A percentile compares a stretch with the other conserved stretches of the same genome.
Evolutionary conservation across 306 rosid species (phyloP).

Genomic region (Gillenia trifoliata): DNA sequence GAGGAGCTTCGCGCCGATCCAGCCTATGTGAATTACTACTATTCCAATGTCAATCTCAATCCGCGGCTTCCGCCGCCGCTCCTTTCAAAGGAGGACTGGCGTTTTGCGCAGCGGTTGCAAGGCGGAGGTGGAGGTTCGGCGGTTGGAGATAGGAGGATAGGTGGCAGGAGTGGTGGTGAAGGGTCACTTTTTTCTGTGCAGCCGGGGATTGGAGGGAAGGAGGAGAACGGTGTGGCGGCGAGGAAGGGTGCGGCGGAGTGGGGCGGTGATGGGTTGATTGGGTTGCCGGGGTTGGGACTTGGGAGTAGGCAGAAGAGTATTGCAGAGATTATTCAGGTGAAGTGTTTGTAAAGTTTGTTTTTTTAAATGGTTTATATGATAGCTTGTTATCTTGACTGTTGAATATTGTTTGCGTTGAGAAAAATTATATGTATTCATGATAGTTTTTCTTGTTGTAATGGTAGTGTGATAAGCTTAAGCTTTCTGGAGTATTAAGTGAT

Average conservation of each 20-base stretch:
- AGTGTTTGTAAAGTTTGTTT: not conserved
- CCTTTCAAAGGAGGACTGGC: slow-evolving; percentile 50
- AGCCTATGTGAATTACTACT: slow-evolving; percentile 36
- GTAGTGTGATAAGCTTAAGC: not conserved
- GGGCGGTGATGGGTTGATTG: slow-evolving; percentile 48
- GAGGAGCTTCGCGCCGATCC: slow-evolving; percentile 52
- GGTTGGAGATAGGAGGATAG: slow-evolving; percentile 39
- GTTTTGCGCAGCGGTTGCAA: slow-evolving; percentile 41
- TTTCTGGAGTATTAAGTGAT: not conserved
- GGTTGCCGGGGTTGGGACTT: slow-evolving; percentile 45
- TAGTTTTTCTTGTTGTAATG: not conserved
- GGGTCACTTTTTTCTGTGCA: slow-evolving; percentile 40
- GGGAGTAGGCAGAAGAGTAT: slow-evolving; percentile 46
- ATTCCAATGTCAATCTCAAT: slow-evolving; percentile 46
- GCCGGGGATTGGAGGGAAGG: slow-evolving; percentile 34
- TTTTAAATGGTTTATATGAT: not conserved
- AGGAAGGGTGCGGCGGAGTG: slow-evolving; percentile 32
- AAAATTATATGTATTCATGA: not conserved
- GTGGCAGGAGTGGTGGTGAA: slow-evolving; percentile 13
- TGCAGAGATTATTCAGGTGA: slow-evolving; percentile 49
- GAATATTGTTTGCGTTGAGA: not conserved
- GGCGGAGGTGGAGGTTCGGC: slow-evolving; percentile 31
- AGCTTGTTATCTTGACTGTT: slow-evolving; percentile 10
- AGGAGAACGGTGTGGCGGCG: slow-evolving; percentile 19
- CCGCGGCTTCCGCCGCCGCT: slow-evolving; percentile 53